Evolutionary conservation across 176 grass and related monocot genomes (phyloP).

Genomic region (Musa beccarii): DNA sequence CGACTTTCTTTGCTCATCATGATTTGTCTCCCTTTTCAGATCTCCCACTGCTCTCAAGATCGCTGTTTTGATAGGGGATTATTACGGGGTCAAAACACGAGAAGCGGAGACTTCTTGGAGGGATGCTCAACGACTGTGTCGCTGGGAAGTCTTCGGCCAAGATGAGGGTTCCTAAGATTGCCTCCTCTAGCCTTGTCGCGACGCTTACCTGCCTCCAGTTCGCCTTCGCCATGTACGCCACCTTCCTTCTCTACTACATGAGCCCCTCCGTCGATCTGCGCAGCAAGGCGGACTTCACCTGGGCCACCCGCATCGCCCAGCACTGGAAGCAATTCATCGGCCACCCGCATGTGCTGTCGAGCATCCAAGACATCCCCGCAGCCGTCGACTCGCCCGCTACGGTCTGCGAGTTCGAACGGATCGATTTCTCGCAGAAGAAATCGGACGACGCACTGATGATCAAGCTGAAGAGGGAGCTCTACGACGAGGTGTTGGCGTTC

Average conservation of each 20-base stretch:
- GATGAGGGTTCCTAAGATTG: constrained; percentile 21
- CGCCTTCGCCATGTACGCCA: constrained; percentile 86
- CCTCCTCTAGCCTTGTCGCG: constrained; percentile 46
- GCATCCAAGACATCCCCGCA: constrained; percentile 12
- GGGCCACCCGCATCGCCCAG: constrained; percentile 70
- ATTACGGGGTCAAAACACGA: constrained; percentile 42
- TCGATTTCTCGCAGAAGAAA: constrained; percentile 96
- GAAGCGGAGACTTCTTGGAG: constrained; percentile 52
- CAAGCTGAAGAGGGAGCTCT: constrained; percentile 78
- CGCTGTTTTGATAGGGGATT: constrained; percentile 35
- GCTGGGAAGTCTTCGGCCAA: constrained; percentile 31
- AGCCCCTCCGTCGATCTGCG: constrained; percentile 74
- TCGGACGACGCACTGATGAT: constrained; percentile 64
- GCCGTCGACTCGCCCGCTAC: constrained; percentile 16
- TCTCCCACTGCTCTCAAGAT: neutral
- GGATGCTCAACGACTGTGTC: constrained; percentile 53
- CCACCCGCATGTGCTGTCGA: constrained; percentile 12
- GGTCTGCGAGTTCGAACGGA: constrained; percentile 85
- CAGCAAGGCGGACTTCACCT: constrained; percentile 60
- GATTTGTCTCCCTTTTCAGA: neutral
- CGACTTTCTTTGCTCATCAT: neutral
- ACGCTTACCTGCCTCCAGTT: constrained; percentile 75
- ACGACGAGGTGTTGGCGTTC: constrained; percentile 64
- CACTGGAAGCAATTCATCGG: constrained; percentile 67
- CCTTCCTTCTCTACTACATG: constrained; percentile 99